Evolutionary conservation across 306 rosid species (phyloP), one percentile per base, ranked within the genome.

Genomic region (Prunus padus): DNA sequence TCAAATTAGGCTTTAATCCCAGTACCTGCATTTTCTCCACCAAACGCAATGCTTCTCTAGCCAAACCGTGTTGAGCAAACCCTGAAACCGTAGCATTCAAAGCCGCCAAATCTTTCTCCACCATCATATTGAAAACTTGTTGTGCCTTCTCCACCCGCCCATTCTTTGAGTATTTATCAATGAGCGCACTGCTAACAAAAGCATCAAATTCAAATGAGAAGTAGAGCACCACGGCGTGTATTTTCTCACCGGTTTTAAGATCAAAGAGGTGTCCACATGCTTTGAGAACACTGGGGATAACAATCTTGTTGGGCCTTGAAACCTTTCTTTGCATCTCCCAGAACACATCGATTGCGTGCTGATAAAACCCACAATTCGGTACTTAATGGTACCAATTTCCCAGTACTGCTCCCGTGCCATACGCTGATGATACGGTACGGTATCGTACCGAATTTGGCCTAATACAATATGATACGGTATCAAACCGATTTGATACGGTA

Each of bases 51-150:
- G 90, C 98, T 67, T 91, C 87, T 65, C 77, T 72, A 0, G 89
- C 85, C 57, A 80, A 71, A 23, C 97, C 94, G 31, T 74, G 77
- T 61, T 86, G 96, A 65, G 87, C 88, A 51, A 88, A 88, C 42
- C 98, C 97, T n/a, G 89, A 83, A 72, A 91, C 88, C 87, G 88
- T 77, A 20, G 97, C 96, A 75, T 93, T 93, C 83, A 93, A 28
- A 3, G 97, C 82, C 65, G 89, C 98, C 85, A 86, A 81, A 73
- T 93, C 96, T 73, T 91, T 89, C 72, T 80, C 84, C 57, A 13
- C 64, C 93, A 87, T 88, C 67, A 52, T 86, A 67, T 90, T 91
- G 66, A 87, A 88, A 28, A 90, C 88, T 80, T 76, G 63, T 44
- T 83, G 83, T 0, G 93, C 94, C 73, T 83, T 85, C 68, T 81